Conservation (phyloP, 2,329 filamentous ascomycete species). For the Penicillium hesseltinei region DNA sequence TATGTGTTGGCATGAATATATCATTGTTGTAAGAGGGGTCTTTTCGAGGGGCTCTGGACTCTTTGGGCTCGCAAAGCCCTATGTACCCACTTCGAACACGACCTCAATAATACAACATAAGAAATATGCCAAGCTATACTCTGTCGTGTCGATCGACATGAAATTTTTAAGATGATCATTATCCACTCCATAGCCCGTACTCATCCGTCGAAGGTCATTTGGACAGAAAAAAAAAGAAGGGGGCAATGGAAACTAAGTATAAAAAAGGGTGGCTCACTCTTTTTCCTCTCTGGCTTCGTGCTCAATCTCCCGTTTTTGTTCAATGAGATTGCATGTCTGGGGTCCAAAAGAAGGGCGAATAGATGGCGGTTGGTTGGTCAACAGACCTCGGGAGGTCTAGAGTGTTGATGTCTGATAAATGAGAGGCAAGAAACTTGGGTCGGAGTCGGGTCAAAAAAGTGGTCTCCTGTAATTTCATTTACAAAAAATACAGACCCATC, state of each 20-base stretch:
- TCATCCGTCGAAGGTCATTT: neutral
- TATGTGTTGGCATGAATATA: neutral
- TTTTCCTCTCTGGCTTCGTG: neutral
- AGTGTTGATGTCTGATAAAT: neutral
- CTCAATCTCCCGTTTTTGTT: neutral
- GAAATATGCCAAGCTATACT: neutral
- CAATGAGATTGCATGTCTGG: neutral
- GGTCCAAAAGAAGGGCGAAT: neutral
- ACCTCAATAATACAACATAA: neutral
- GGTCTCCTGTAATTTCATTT: too few species aligned
- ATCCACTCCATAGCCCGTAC: neutral
- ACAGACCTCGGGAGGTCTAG: too few species aligned
- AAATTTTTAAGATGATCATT: neutral
- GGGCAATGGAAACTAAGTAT: neutral
- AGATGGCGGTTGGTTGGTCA: neutral
- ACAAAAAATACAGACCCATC: too few species aligned
- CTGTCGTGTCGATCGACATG: neutral
- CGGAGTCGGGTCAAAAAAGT: too few species aligned
- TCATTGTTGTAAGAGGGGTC: neutral
- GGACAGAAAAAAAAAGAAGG: neutral
- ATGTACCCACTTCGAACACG: neutral
- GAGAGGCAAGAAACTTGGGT: neutral
- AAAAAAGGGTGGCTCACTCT: neutral
- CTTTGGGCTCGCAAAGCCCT: neutral
- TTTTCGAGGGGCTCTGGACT: neutral